Conservation (phyloP, 176 grass and related monocot genomes). For the Eleusine indica region DNA sequence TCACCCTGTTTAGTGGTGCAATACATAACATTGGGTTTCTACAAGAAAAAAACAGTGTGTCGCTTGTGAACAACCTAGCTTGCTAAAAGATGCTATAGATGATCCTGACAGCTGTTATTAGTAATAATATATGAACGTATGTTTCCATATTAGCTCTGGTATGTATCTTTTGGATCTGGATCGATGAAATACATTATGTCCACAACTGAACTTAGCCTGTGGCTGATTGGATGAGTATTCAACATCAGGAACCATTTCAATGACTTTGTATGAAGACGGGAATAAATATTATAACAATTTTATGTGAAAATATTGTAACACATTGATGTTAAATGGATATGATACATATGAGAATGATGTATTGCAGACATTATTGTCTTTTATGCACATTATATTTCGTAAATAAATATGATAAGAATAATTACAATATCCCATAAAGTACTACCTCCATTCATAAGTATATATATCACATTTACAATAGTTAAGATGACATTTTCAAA, state of each 20-base stretch:
- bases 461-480: too few relatives aligned
- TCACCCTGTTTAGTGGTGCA: too few relatives aligned
- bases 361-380: background rate
- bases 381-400: background rate
- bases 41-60: too few relatives aligned
- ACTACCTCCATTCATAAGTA: background rate
- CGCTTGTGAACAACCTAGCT: background rate
- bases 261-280: background rate
- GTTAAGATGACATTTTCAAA: too few relatives aligned
- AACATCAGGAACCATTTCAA: background rate
- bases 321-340: too few relatives aligned
- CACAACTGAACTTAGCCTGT: background rate
- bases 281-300: too few relatives aligned
- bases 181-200: background rate
- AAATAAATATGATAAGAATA: background rate
- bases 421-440: background rate
- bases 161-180: background rate
- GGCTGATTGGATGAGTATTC: background rate
- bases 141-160: background rate
- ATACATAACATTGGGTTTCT: too few relatives aligned
- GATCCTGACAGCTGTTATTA: background rate
- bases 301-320: too few relatives aligned
- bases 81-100: background rate
- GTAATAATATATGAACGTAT: background rate
- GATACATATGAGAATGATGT: too few relatives aligned